Percentiles rank a stretch among this genome's conserved stretches.
phyloP scores from a whole-genome alignment of 2,329 filamentous ascomycete genomes.

The Xylaria sp. region DNA sequence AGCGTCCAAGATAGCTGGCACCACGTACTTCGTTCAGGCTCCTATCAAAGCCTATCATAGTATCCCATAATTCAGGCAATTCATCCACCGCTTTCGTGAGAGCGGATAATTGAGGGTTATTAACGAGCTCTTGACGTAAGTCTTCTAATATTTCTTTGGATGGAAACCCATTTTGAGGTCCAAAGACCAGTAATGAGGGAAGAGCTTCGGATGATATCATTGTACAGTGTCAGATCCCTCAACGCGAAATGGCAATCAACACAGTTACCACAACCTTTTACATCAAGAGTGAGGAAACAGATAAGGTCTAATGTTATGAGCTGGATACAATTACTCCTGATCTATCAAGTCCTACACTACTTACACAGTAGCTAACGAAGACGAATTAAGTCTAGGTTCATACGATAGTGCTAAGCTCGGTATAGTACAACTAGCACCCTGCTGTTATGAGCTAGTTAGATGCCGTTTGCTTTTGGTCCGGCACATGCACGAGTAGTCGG shows the following conservation, averaged over 20 bases:
- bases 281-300: constrained; percentile 2
- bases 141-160: constrained; percentile 18
- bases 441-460: background rate
- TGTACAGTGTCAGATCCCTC: background rate
- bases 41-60: constrained; percentile 2
- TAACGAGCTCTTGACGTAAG: constrained; percentile 28
- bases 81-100: constrained; percentile 16
- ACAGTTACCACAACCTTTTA: background rate
- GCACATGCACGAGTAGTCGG: constrained; percentile 9
- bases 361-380: background rate
- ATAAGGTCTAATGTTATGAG: background rate
- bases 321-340: background rate
- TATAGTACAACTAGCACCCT: background rate
- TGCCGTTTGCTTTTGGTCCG: background rate
- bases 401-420: background rate
- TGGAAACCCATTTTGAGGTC: constrained; percentile 32
- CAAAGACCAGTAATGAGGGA: constrained; percentile 37
- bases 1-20: background rate
- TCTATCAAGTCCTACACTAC: background rate
- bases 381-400: constrained; percentile 5
- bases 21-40: constrained; percentile 8
- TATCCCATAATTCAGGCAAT: constrained; percentile 17
- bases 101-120: constrained; percentile 16
- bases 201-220: constrained; percentile 17
- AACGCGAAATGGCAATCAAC: constrained; percentile 1